A percentile compares a stretch with the other conserved stretches of the same genome.
These are phyloP conservation scores for Ophioceras dolichostomum DNA, from an alignment of 2,329 filamentous ascomycete species.

Conservation along the genomic window DNA sequence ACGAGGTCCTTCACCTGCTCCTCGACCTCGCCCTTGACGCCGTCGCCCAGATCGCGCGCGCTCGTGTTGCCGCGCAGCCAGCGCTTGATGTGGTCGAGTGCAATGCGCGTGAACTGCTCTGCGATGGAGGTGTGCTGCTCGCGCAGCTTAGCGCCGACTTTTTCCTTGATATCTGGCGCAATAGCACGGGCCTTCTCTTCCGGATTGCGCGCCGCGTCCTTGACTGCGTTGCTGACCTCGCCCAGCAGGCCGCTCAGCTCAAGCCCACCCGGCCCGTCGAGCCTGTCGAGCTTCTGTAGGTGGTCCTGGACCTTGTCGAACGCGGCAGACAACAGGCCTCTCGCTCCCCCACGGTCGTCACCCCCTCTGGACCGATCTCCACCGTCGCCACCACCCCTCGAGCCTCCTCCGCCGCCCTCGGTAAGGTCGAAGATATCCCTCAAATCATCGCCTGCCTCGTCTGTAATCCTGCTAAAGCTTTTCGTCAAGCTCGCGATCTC, in stretches of 20 bases:
- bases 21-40: conserved; percentile 28
- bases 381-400: background rate
- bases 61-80: conserved; percentile 30
- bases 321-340: conserved; percentile 27
- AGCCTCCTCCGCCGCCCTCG: conserved; percentile 19
- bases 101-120: conserved; percentile 31
- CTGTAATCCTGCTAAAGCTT: conserved; percentile 24
- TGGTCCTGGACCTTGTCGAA: conserved; percentile 27
- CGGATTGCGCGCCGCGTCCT: conserved; percentile 29
- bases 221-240: conserved; percentile 27
- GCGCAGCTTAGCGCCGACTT: conserved; percentile 24
- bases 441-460: conserved; percentile 27
- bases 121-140: conserved; percentile 29
- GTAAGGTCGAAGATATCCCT: conserved; percentile 30
- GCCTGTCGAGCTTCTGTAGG: conserved; percentile 1
- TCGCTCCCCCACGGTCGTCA: conserved; percentile 12
- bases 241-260: conserved; percentile 30
- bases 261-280: conserved; percentile 19
- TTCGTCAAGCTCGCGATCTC: conserved; percentile 28
- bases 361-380: conserved; percentile 16
- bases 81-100: conserved; percentile 31
- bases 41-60: conserved; percentile 27
- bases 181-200: conserved; percentile 32
- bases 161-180: conserved; percentile 32
- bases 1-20: conserved; percentile 31